Conservation (phyloP, 352 stramenopile species). For the Pythium insidiosum region DNA sequence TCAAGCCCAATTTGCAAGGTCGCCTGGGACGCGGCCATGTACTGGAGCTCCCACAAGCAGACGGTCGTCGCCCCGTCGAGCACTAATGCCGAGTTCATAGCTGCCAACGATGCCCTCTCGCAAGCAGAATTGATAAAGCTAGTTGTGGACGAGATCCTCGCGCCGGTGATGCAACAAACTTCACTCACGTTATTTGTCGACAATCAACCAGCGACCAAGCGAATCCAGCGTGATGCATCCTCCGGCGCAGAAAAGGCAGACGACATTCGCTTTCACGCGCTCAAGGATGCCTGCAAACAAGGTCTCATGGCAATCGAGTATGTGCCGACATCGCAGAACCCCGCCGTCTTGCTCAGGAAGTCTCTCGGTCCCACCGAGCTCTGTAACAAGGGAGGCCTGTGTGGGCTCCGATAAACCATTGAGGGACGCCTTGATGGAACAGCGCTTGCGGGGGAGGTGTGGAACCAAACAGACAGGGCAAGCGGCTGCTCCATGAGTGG, state of each 20-base stretch:
- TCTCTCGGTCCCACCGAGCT: no score
- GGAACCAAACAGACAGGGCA: no score
- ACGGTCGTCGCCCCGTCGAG: slow-evolving; percentile 10
- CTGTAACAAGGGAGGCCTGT: no score
- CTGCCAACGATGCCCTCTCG: slow-evolving; percentile 2
- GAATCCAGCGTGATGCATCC: not conserved
- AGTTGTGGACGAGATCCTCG: slow-evolving; percentile 1
- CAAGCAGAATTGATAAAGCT: slow-evolving; percentile 1
- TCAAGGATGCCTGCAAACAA: no score
- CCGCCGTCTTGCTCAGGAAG: no score
- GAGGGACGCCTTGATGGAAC: no score
- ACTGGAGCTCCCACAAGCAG: slow-evolving; percentile 10
- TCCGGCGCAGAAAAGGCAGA: slow-evolving; percentile 8
- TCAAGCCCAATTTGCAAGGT: slow-evolving; percentile 7
- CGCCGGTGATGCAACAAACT: not conserved
- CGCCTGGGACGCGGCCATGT: slow-evolving; percentile 5
- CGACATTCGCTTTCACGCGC: slow-evolving; percentile 3
- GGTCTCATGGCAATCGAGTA: no score
- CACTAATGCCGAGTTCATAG: slow-evolving; percentile 8
- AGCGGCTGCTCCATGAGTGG: no score
- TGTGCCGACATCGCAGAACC: no score
- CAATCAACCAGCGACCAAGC: slow-evolving; percentile 7
- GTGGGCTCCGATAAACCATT: no score
- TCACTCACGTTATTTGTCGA: slow-evolving; percentile 3
- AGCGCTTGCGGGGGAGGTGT: no score